A percentile compares a stretch with the other conserved stretches of the same genome.
Conservation (phyloP, 1,284 basidiomycete species). For the Cryptococcus jaspeensis region DNA sequence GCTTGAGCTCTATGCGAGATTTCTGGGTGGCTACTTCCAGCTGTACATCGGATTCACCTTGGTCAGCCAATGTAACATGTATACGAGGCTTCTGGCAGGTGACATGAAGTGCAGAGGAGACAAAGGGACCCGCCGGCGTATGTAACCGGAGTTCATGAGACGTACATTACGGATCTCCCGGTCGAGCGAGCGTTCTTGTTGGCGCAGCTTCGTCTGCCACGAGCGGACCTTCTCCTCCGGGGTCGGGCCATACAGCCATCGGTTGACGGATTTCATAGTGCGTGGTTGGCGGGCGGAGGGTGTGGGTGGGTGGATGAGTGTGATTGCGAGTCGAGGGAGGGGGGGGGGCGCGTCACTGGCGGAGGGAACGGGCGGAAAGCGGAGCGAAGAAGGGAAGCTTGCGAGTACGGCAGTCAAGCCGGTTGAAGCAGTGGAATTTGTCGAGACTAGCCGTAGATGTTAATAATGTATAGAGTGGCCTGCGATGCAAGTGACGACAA, state of each 20-base stretch:
- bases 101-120: neutral
- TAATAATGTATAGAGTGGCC: neutral
- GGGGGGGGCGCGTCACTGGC: neutral
- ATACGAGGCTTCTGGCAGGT: neutral
- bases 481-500: neutral
- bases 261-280: slow-evolving; percentile 48
- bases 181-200: slow-evolving; percentile 77
- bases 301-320: neutral
- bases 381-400: neutral
- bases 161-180: slow-evolving; percentile 89
- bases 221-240: slow-evolving; percentile 84
- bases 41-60: slow-evolving; percentile 50
- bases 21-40: slow-evolving; percentile 80
- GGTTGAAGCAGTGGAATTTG: neutral
- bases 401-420: neutral
- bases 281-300: neutral
- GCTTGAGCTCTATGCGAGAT: slow-evolving; percentile 79
- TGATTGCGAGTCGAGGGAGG: neutral
- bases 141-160: slow-evolving; percentile 5
- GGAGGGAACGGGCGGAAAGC: no score
- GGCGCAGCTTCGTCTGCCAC: slow-evolving; percentile 82
- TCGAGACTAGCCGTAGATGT: neutral
- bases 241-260: slow-evolving; percentile 87
- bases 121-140: slow-evolving; percentile 15
- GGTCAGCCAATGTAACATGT: neutral